Base-by-base conservation (phyloP, 2,329 filamentous ascomycete genomes). In the Colletotrichum orchidophilum region DNA sequence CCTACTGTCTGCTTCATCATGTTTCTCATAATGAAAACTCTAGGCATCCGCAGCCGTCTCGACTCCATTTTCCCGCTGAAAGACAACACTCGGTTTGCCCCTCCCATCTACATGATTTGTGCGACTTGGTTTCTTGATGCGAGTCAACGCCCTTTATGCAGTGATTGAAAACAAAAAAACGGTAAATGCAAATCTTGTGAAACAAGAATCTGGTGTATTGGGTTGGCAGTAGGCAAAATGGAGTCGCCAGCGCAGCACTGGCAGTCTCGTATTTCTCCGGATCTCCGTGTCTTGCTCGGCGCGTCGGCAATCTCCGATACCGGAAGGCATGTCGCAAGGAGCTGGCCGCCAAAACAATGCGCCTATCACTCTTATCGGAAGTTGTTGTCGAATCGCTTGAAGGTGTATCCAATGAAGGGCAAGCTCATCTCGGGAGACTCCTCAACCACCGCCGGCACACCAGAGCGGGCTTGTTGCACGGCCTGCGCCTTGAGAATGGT, bases 381-480 rank as follows among this genome's bases (percentile, higher is more conserved):
- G 85, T 91, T 91, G 83, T 90, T 91, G 81, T 92, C 90, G 77
- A 99, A 99, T 73, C 96, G 94, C 90, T 98, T 99, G 87, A 98
- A 99, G 9, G 96, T 97, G 83, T 97, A 97, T 42, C 94, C 94
- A 77, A 97, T 96, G 81, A 97, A 99, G 3, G 96, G 96, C 83
- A 99, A 84, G 83, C 94, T 97, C 90, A 98, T 95, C 83, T 97
- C 96, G 3, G 95, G 94, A 74, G 94, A 92, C 80, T 97, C 93
- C 76, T 96, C 94, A 11, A 88, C 86, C 74, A 82, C 81, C 66
- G 70, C 71, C n/a, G 63, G 61, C 76, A 76, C 69, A 49, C 78
- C 80, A 18, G 75, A 85, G 75, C 87, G 87, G 62, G 90, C 90
- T 77, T 91, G 88, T 72, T 92, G 91, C 74, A 92, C 88, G 60